Conservation (phyloP, 2,329 filamentous ascomycete genomes). For the Aspergillus glaucus region DNA sequence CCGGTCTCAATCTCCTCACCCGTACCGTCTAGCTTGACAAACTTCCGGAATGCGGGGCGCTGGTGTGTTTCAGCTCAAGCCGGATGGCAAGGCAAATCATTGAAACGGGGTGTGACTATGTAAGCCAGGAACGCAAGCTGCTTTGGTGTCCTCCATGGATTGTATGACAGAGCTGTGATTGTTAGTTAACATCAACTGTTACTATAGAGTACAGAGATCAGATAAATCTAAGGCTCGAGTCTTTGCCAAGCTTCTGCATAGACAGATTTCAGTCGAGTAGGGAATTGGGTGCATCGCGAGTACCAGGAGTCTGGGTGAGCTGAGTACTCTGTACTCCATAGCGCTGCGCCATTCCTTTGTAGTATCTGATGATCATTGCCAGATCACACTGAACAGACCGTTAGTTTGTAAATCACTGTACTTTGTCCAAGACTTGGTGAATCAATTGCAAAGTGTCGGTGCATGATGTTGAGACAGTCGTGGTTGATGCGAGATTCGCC, state of each 20-base stretch:
- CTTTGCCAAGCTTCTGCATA: not conserved
- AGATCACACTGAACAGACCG: too few relatives aligned
- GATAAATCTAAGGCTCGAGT: not conserved
- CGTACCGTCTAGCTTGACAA: constrained; percentile 5
- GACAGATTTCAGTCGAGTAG: too few relatives aligned
- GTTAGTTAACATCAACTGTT: too few relatives aligned
- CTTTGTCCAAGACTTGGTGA: too few relatives aligned
- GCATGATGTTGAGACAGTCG: too few relatives aligned
- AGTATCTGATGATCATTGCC: too few relatives aligned
- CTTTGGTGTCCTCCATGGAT: not conserved
- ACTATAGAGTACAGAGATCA: not conserved
- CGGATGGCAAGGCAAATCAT: not conserved
- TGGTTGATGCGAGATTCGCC: too few relatives aligned
- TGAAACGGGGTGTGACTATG: not conserved
- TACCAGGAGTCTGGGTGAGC: too few relatives aligned
- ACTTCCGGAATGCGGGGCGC: constrained; percentile 15
- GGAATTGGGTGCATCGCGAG: too few relatives aligned
- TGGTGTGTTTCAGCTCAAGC: constrained; percentile 10
- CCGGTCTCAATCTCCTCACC: not conserved
- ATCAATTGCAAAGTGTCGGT: too few relatives aligned
- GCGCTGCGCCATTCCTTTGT: not conserved
- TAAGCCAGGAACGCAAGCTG: not conserved
- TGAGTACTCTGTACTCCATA: not conserved
- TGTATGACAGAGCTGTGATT: not conserved
- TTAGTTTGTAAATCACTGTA: too few relatives aligned